These are phyloP conservation scores for Sporisorium sorghi DNA, from an alignment of 1,284 basidiomycete species.

Conservation along the genomic window DNA sequence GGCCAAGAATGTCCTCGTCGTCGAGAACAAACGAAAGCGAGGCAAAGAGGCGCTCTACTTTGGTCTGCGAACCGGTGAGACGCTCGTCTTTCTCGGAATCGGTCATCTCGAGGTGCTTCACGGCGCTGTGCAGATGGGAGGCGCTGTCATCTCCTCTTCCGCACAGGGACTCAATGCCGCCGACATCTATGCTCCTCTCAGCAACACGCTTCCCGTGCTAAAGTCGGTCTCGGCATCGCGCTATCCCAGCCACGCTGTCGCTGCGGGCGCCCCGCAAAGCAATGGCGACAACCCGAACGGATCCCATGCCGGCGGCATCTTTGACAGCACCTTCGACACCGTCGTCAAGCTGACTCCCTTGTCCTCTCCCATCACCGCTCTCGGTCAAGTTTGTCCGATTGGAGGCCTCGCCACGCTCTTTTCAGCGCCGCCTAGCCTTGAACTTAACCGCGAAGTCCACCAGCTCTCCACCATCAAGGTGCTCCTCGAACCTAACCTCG, in stretches of 20 bases:
- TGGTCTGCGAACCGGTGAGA: conserved; percentile 28
- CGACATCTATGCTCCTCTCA: conserved; percentile 35
- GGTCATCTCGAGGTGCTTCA: conserved; percentile 29
- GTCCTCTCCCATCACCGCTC: conserved; percentile 25
- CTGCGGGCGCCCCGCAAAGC: not conserved
- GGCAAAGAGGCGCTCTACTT: conserved; percentile 31
- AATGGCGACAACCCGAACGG: not conserved
- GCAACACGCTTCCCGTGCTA: conserved; percentile 37
- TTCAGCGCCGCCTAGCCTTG: conserved; percentile 26
- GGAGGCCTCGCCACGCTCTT: conserved; percentile 38
- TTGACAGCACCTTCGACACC: conserved; percentile 20
- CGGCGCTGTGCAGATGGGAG: conserved; percentile 40
- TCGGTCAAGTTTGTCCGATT: conserved; percentile 40
- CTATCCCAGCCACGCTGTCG: conserved; percentile 5
- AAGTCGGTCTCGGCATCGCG: conserved; percentile 15
- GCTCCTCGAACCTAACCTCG: conserved; percentile 22
- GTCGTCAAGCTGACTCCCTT: conserved; percentile 36
- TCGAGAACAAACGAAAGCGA: conserved; percentile 35
- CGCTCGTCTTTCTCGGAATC: conserved; percentile 38
- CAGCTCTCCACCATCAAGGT: conserved; percentile 38
- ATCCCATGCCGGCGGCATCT: not conserved
- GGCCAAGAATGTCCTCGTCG: conserved; percentile 9
- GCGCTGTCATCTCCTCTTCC: conserved; percentile 25
- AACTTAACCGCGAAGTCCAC: conserved; percentile 17
- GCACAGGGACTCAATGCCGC: conserved; percentile 19